Evolutionary conservation across 108 stramenopile genomes (phyloP), one percentile per base, ranked within the genome.

Genomic region (Cyclostephanos invisitatus): DNA sequence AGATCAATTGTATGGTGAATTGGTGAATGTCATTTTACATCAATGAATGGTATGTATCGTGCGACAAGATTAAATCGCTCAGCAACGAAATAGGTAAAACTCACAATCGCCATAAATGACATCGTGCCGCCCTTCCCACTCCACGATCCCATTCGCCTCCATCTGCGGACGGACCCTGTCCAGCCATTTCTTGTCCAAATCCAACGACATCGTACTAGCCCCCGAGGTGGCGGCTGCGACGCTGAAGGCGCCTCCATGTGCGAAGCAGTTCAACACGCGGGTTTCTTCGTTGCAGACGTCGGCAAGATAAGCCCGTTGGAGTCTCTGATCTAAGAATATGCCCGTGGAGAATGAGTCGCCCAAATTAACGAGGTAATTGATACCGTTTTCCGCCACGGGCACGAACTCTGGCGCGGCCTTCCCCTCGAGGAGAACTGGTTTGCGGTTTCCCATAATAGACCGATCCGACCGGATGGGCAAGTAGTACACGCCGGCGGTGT

Each of bases 71-170:
- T 29, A 5, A 49, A 49, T 22, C 18, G 8, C 56, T 48, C 28
- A 51, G 11, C 29, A 17, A 35, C 22, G 38, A 55, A 56, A 2
- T 50, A 15, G 38, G 27, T 2, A 48, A n/a, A 1, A 77, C 79
- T 84, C 42, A 82, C 91, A 90, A 73, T 94, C 93, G 14, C 93
- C 93, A 75, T 87, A 94, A 32, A 94, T 90, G 49, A 81, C 80
- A 66, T 91, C 93, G 59, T 94, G 93, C 38, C 81, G 72, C 51
- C 85, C 88, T 59, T 89, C 85, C 77, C 87, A 89, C 25, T 77
- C 79, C 46, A 60, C 44, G 40, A 92, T 89, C 2, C 86, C 88
- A 72, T 93, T 93, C n/a, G 89, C 89, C 56, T 87, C 77, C 50
- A 93, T 77, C 42, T 93, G 91, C 2, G 87, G 85, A 36, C 85